Base-by-base conservation (phyloP, 1,139 yeast species). In the Scheffersomyces lignicola region DNA sequence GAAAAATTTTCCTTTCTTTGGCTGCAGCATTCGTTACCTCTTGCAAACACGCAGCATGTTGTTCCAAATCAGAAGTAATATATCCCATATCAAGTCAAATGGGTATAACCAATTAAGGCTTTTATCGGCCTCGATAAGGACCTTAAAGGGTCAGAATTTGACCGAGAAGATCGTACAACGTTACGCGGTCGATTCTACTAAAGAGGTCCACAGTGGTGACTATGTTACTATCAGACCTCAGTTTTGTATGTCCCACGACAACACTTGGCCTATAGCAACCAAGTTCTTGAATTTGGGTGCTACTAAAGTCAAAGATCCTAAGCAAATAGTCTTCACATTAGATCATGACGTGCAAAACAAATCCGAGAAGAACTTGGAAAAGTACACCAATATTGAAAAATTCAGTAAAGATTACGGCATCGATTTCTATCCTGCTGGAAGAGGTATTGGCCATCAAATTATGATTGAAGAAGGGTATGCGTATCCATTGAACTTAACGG, bases 381-480 rank as follows among this genome's bases (percentile, higher is more conserved):
- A 92, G 63, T 92, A 94, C 63, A 59, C 66, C 40, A 94, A 92
- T 62, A 92, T 92, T 57, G 92, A 90, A 66, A 71, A 78, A 33
- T 92, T 92, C 54, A 97, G 97, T 37, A 74, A 74, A 47, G 79
- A 82, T 48, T 97, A 90, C 56, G 96, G 96, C n/a, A 82, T 90
- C 25, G 97, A 90, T 59, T 92, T 92, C 58, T 92, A 92, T 60
- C 97, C 97, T 7, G 98, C 98, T 13, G 98, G 99, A 31, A 78
- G 97, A 58, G 99, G 99, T 56, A 92, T 92, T 49, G 99, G 99
- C 18, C 99, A 92, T 60, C 99, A 92, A 62, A 86, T 92, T 63
- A 88, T 92, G 97, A 89, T 92, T 41, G 99, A 92, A 61, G 97
- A 92, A 64, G 98, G 98, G 33, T 92, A 92, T 57, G 97, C 98